Base-by-base conservation (phyloP, 768 basidiomycete genomes). In the Multifurca ochricompacta region DNA sequence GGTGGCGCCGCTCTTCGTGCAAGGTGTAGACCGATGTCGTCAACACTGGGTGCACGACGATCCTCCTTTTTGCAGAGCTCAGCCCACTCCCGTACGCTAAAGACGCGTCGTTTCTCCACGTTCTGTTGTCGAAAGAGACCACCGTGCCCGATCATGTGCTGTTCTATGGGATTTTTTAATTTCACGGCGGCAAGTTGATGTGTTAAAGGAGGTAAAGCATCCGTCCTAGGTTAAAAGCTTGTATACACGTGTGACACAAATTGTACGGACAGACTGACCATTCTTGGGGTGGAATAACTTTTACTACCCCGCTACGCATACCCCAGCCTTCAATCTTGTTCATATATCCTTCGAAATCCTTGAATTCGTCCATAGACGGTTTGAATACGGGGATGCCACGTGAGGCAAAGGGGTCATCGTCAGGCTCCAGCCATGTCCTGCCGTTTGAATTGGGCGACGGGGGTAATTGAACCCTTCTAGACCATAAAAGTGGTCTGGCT, bases 301-400 rank as follows among this genome's bases (percentile, higher is more conserved):
- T 99, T 57, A 94, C 86, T 59, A 98, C 95, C 21, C 96, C 96
- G 60, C 91, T 92, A 53, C 76, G 76, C 66, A 76, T 79, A 1
- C 96, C 96, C 91, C 96, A 99, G 56, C 81, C 78, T 66, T 94
- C 91, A 41, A 98, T 77, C 56, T 71, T 80, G 59, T 80, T 83
- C 79, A 96, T 85, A 67, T 91, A 98, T 10, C 66, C 83, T 65
- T 99, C 95, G 68, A 97, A 98, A 69, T 93, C 89, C 58, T 74
- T 67, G 63, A 96, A 96, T 63, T 98, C 91, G 47, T 85, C 84
- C 81, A 94, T 86, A 2, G 87, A 82, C 8, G 96, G 96, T 66
- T 82, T 87, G 77, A 99, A 99, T 10, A 99, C 92, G 5, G 95
- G 96, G 42, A 98, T 95, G 34, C 95, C 96, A 45, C 88, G 85